Percentiles rank a stretch among this genome's conserved stretches.
Evolutionary conservation across 2,329 filamentous ascomycete species (phyloP).

Genomic region (Penicillium sp.): DNA sequence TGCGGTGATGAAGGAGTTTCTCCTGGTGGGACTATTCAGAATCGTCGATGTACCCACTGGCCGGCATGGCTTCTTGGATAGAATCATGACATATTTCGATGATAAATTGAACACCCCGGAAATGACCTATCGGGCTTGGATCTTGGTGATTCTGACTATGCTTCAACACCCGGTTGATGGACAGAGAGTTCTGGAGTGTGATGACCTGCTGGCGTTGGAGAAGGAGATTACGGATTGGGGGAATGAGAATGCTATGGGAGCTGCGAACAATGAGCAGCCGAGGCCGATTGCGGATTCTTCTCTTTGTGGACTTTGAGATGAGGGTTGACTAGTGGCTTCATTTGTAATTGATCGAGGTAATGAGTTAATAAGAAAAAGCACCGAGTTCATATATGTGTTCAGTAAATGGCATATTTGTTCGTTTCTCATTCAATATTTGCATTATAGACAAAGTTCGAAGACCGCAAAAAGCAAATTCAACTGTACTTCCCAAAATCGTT

Average conservation of each 20-base stretch:
- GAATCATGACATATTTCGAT: slow-evolving; percentile 20
- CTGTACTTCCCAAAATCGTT: not conserved
- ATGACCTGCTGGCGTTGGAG: slow-evolving; percentile 16
- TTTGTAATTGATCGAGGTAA: not conserved
- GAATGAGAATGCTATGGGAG: slow-evolving; percentile 16
- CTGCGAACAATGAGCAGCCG: slow-evolving; percentile 17
- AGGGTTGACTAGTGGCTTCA: not conserved
- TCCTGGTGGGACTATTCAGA: slow-evolving; percentile 25
- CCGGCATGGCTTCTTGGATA: slow-evolving; percentile 13
- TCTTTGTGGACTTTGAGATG: slow-evolving; percentile 3
- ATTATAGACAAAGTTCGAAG: not conserved
- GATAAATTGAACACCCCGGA: slow-evolving; percentile 15
- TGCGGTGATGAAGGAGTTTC: slow-evolving; percentile 20
- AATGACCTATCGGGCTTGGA: slow-evolving; percentile 23
- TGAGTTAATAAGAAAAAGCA: not conserved
- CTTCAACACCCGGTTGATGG: slow-evolving; percentile 6
- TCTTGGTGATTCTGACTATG: slow-evolving; percentile 16
- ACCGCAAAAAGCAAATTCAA: too few relatives aligned
- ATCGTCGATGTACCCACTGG: slow-evolving; percentile 19
- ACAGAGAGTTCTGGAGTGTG: slow-evolving; percentile 7
- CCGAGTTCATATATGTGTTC: not conserved
- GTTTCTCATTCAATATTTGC: not conserved
- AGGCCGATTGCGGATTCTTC: slow-evolving; percentile 14
- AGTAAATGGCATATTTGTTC: not conserved
- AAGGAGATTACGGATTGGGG: slow-evolving; percentile 23